Base-by-base conservation (phyloP, 2,329 filamentous ascomycete species). In the Colletotrichum siamense region DNA sequence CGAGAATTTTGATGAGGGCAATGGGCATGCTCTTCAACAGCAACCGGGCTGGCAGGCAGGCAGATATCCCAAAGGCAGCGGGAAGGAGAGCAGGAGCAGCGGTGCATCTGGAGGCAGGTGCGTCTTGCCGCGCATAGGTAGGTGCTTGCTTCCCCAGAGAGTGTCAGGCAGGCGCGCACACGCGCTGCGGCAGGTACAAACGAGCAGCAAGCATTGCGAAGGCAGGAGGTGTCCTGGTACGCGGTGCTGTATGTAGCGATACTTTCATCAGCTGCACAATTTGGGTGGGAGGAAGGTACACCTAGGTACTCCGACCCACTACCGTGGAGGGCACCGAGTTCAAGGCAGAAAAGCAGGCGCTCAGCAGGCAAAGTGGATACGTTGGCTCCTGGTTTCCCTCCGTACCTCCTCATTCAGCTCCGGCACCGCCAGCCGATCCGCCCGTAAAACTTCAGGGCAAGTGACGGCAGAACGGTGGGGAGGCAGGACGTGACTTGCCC, bases 381-480 rank as follows among this genome's bases (percentile, higher is more conserved):
- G 39, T 59, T 61, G 13, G 22, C 70, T 76, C 70, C 73, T 73
- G 30, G 26, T 30, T 73, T 36, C 71, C 64, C 44, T 73, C 64
- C 70, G 63, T 73, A 13, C 63, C 30, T 71, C 65, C 59, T 73
- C 69, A 73, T 62, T 68, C 73, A 77, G 76, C 73, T 77, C 76
- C 76, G 76, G 76, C 76, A 74, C 69, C 76, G 71, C 39, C 76
- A 77, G 74, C 76, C 76, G 76, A 77, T 77, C 74, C 70, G 66
- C 74, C 76, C 73, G 76, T 77, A 61, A 59, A 72, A 59, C 74
- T 71, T 66, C 65, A 74, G 65, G 71, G 55, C 16, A 30, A 59
- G 55, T 59, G 55, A 30, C 26, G 55, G 44, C 44, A 52, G 44
- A 10, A 22, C 44, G n/a, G 44, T 49, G 44, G 44, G n/a, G 44